Base-by-base conservation (phyloP, 2,329 filamentous ascomycete genomes). In the Stagonosporopsis rhizophila region DNA sequence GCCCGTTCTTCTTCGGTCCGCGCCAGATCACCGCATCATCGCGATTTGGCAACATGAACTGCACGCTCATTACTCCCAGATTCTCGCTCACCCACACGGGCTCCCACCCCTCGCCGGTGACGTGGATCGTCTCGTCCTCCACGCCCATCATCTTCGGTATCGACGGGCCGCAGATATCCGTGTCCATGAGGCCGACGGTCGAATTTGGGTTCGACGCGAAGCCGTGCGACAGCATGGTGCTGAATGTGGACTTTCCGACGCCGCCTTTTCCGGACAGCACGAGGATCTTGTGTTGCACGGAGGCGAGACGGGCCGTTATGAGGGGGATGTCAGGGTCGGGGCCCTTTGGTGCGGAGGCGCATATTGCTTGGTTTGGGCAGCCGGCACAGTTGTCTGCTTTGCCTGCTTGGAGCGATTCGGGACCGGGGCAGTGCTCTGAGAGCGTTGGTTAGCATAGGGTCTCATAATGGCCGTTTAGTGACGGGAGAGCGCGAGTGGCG, bases 141-240 rank as follows among this genome's bases (percentile, higher is more conserved):
- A 97, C 94, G 30, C 95, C 95, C 88, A 99, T 93, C 94, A 99
- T 98, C 80, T 97, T 97, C 19, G 95, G 95, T 69, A 99, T 97
- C 62, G 88, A 92, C 0, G 95, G 95, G 0, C 95, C 95, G 78
- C 92, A 97, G 60, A 99, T 96, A 76, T 99, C 95, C 6, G 95
- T 96, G 77, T 99, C 95, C 92, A 98, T 97, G 67, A 99, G 89
- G 19, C 94, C 95, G 25, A 99, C 91, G 1, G 87, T 91, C 53
- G 82, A 89, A 41, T 89, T 86, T 0, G 89, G 87, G 75, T 96
- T 91, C 14, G 86, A 85, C 1, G 95, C 91, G 68, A 99, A 96
- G 1, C 91, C 93, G 73, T 96, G 92, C 2, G 91, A 90, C 17
- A 98, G 86, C 68, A 98, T 86, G 2, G 88, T 89, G 3, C 91